A percentile compares a stretch with the other conserved stretches of the same genome.
These are phyloP conservation scores for Rhodomyrtus psidioides DNA, from an alignment of 441 rosid species.

Conservation along the genomic window DNA sequence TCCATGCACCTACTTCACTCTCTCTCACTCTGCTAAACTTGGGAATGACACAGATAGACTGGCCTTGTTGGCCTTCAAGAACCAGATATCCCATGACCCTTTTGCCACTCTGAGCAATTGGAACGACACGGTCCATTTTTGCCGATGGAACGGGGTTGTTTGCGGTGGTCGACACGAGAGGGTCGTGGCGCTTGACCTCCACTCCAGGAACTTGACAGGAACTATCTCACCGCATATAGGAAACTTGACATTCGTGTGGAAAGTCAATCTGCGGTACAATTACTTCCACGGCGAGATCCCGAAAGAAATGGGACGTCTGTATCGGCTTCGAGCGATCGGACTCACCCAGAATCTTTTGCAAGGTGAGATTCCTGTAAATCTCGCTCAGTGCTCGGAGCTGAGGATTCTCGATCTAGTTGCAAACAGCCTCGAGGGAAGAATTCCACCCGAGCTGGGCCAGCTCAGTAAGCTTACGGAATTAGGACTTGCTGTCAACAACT, in stretches of 20 bases:
- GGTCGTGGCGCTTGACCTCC: not conserved
- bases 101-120: not conserved
- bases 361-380: not conserved
- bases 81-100: not conserved
- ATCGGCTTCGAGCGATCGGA: slow-evolving; percentile 18
- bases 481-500: slow-evolving; percentile 15
- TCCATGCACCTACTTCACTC: not conserved
- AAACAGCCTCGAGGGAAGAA: slow-evolving; percentile 25
- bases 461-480: slow-evolving; percentile 14
- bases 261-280: not conserved
- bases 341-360: slow-evolving; percentile 21
- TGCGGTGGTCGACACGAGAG: not conserved
- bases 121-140: not conserved
- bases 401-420: not conserved
- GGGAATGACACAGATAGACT: not conserved
- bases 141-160: not conserved
- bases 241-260: not conserved
- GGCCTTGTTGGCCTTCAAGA: not conserved
- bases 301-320: slow-evolving; percentile 22
- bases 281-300: slow-evolving; percentile 19
- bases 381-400: not conserved
- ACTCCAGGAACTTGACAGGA: not conserved
- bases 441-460: slow-evolving; percentile 21
- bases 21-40: not conserved
- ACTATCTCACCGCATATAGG: not conserved